Base-by-base conservation (phyloP, 2,329 filamentous ascomycete species). In the Fusarium nodosum region DNA sequence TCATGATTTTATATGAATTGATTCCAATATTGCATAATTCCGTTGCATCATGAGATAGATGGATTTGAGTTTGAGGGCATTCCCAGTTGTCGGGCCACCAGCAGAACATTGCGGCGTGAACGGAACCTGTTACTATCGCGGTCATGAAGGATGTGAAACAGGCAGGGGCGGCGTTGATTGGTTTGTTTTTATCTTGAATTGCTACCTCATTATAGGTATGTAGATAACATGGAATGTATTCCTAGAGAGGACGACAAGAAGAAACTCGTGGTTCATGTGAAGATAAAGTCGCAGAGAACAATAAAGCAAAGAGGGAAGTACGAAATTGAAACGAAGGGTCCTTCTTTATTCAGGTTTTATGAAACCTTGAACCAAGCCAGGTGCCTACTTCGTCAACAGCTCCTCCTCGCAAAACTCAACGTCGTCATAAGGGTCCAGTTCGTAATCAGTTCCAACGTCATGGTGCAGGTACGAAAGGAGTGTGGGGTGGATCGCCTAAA, bases 381-480 rank as follows among this genome's bases (percentile, higher is more conserved):
- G 30, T 48, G 46, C 41, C 41, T 26, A 44, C 34, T 55, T 41
- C 39, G 57, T 39, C 36, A 39, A 42, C 38, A 15, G 24, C 12
- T 41, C 22, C 33, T 34, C 52, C 59, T 60, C 60, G 55, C 62
- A 60, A 59, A 48, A 46, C 38, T 56, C 52, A 42, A 38, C 31
- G 46, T 69, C 67, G 67, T 70, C 68, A 70, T 70, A 68, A 48
- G 68, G 68, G 68, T 70, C 68, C 67, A 68, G 47, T 60, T 60
- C 39, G n/a, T 30, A 53, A 22, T 36, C 44, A 18, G 48, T 55
- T 31, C 26, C 33, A 42, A 70, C 67, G 67, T 70, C 67, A 70
- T 70, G 47, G 67, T 68, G 66, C 66, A 70, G 67, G 62, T 60
- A 33, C 47, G 50, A 15, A 22, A 39, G 45, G 15, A n/a, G 24